phyloP scores from a whole-genome alignment of 495 filamentous ascomycete genomes.

The Alectoria sarmentosa region DNA sequence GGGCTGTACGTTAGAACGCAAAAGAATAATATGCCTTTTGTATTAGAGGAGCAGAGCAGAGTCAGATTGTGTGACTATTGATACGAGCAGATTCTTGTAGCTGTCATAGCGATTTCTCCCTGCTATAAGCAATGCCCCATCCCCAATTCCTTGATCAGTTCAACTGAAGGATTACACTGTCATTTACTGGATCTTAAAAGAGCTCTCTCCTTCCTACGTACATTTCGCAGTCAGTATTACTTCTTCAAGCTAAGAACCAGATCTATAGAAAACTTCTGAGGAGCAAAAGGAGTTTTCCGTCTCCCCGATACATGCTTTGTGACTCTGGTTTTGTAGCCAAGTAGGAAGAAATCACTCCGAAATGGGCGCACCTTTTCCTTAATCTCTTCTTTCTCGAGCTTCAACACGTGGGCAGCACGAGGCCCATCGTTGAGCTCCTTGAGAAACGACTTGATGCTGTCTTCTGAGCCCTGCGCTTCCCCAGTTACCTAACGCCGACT shows the following conservation, averaged over 20 bases:
- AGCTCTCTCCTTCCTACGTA: neutral
- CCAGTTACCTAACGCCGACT: slow-evolving; percentile 62
- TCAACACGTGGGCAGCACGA: slow-evolving; percentile 23
- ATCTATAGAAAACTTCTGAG: neutral
- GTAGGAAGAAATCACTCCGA: slow-evolving; percentile 37
- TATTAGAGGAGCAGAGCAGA: neutral
- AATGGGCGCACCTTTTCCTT: slow-evolving; percentile 59
- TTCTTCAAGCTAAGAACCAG: neutral
- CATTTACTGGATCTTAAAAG: neutral
- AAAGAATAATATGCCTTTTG: neutral
- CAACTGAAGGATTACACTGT: neutral
- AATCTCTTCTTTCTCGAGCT: slow-evolving; percentile 52
- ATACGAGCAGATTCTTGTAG: neutral
- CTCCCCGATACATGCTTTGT: neutral
- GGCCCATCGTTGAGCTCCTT: slow-evolving; percentile 66
- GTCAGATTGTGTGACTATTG: neutral
- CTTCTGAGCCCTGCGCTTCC: slow-evolving; percentile 71
- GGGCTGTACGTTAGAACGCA: neutral
- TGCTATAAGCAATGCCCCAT: neutral
- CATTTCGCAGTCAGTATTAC: neutral
- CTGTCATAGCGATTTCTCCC: neutral
- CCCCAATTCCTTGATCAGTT: neutral
- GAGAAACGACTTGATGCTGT: slow-evolving; percentile 58
- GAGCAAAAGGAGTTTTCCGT: too few species aligned
- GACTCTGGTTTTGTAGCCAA: neutral